Percentiles rank a stretch among this genome's conserved stretches.
These are phyloP conservation scores for Dictyostelium capitatum DNA, from an alignment of 78 protist species.

Conservation along the genomic window DNA sequence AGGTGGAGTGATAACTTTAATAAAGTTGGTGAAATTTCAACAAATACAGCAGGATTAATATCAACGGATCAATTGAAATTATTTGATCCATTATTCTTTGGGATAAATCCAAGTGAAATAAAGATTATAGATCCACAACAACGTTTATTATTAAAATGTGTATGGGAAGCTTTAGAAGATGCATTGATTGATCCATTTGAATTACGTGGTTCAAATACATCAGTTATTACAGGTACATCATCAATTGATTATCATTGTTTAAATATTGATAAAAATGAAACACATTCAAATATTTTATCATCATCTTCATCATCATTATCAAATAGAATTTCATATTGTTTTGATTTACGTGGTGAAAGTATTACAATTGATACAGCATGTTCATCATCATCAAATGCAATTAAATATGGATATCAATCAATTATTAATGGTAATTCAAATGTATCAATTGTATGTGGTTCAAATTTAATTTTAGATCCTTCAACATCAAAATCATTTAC, in stretches of 20 bases:
- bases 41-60: too few species aligned
- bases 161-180: too few species aligned
- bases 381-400: slow-evolving; percentile 76
- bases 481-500: neutral
- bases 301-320: neutral
- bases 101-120: too few species aligned
- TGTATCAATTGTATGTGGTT: slow-evolving; percentile 15
- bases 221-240: slow-evolving; percentile 30
- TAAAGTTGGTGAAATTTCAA: too few species aligned
- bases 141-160: too few species aligned
- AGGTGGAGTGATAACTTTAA: too few species aligned
- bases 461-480: neutral
- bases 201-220: slow-evolving; percentile 59
- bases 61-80: too few species aligned
- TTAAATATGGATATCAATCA: neutral
- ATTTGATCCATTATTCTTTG: too few species aligned
- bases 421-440: neutral
- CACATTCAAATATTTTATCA: neutral
- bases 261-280: neutral
- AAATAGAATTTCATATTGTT: neutral
- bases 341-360: slow-evolving; percentile 85
- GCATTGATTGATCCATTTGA: slow-evolving; percentile 35
- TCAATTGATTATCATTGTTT: slow-evolving; percentile 1
- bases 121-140: too few species aligned
- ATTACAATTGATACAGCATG: slow-evolving; percentile 93